Evolutionary conservation across 2,329 filamentous ascomycete genomes (phyloP), one percentile per base, ranked within the genome.

Genomic region (Ophiostoma quercus): DNA sequence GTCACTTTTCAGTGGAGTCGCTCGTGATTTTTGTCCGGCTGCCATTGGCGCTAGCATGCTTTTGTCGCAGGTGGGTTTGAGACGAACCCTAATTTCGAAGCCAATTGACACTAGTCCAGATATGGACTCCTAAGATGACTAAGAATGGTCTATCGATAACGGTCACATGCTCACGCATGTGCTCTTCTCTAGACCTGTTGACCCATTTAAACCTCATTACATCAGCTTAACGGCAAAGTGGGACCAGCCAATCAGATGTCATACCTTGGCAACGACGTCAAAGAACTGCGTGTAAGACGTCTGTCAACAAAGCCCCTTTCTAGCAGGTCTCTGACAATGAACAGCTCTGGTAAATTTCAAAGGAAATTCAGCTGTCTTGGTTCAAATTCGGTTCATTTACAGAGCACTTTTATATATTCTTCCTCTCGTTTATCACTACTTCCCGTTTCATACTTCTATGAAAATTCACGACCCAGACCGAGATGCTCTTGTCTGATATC

Each of bases 251-350:
- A 54, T 66, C 14, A 41, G 14, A 16, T 70, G 57, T 65, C 66
- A 60, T 68, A 60, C 4, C 6, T 41, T 4, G 1, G 12, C 69
- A 70, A 57, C 51, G 51, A 25, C 51, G 22, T 25, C 51, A 57
- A 57, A 25, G 47, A 8, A 19, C 16, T 51, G 47, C 19, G 47
- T 51, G 16, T 51, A 16, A 9, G 37, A 16, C 32, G 11, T 68
- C 16, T 70, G 67, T 70, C 51, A 39, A 70, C 69, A 67, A 69
- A 39, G 68, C 43, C 65, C 25, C 37, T 39, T 25, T 67, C 9
- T 9, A 6, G 51, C 47, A 57, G 51, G n/a, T 57, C 25, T 65
- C 47, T 41, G 29, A 11, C 32, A 2, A 34, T 32, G 1, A 16
- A 62, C 5, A 32, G 9, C 8, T 19, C 0, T 62, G 57, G 5